Base-by-base conservation (phyloP, 1,284 basidiomycete species). In the Cryptococcus hybrid region DNA sequence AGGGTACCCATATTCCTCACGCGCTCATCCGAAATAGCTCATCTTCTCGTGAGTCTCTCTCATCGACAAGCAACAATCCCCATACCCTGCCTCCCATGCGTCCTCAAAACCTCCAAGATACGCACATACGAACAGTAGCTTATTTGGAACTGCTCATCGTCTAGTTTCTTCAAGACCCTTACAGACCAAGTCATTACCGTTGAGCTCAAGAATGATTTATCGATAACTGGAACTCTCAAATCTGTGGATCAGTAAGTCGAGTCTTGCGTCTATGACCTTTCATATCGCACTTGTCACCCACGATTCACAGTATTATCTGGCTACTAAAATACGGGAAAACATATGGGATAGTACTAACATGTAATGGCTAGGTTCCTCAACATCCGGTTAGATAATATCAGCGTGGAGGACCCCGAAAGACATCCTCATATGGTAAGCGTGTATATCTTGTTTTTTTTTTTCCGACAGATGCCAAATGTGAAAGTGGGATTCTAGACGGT, bases 161-260 rank as follows among this genome's bases (percentile, higher is more conserved):
- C 7, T 63, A 78, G 75, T 50, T 93, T 98, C 47, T 99, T 99
- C 88, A 99, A 99, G 81, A 99, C 95, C 12, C 86, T 99, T 52
- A 98, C 95, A 3, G 94, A 96, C 78, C 94, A 97, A 75, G 86
- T 88, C 67, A 92, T 97, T 69, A 96, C 92, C 13, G 93, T 99
- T 67, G 95, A 99, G 78, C 87, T 99, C 71, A 99, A 99, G 82
- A 99, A 99, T 80, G 95, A 99, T 79, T 86, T 99, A 54, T 93
- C 90, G 15, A 95, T 99, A 75, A 92, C 91, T 11, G 96, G 96
- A 3, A 90, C 92, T 24, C 81, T 99, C 68, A 97, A 96, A 82
- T 95, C 92, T 52, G 95, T 99, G 49, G 95, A 98, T 82, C 96
- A 99, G 92, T 95, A 73, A 67, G 89, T 56, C 30, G 47, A 34